A percentile compares a stretch with the other conserved stretches of the same genome.
These are phyloP conservation scores for Trichoderma breve DNA, from an alignment of 2,329 filamentous ascomycete species.

Conservation along the genomic window DNA sequence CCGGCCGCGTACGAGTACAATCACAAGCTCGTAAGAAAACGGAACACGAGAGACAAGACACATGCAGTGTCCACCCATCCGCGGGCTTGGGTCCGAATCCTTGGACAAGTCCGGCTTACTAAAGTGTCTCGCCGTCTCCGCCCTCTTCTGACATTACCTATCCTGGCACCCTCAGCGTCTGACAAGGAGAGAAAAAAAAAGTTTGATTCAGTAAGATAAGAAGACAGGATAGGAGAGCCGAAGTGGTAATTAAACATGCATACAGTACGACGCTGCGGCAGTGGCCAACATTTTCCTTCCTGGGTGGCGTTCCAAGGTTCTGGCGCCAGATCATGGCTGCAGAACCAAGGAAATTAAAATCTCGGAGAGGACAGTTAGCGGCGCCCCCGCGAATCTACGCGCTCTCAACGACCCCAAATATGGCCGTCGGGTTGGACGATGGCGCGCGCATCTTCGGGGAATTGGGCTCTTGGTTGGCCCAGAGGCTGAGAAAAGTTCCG, in stretches of 20 bases:
- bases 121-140: slow-evolving; percentile 12
- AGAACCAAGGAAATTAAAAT: slow-evolving; percentile 12
- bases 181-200: neutral
- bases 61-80: slow-evolving; percentile 5
- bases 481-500: slow-evolving; percentile 12
- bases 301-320: slow-evolving; percentile 13
- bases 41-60: neutral
- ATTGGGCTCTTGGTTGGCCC: slow-evolving; percentile 5
- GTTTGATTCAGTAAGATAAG: neutral
- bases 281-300: neutral
- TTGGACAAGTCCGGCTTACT: slow-evolving; percentile 14
- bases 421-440: neutral
- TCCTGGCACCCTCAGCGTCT: neutral
- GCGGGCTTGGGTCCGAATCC: slow-evolving; percentile 8
- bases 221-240: neutral
- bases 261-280: neutral
- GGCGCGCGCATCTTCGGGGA: neutral
- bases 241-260: slow-evolving; percentile 12
- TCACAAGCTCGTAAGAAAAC: slow-evolving; percentile 14
- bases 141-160: neutral
- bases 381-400: slow-evolving; percentile 14
- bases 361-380: slow-evolving; percentile 3
- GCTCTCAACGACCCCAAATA: neutral
- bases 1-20: neutral
- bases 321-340: slow-evolving; percentile 8